These are phyloP conservation scores for Metrosideros polymorpha DNA, from an alignment of 441 rosid genomes.

Conservation along the genomic window DNA sequence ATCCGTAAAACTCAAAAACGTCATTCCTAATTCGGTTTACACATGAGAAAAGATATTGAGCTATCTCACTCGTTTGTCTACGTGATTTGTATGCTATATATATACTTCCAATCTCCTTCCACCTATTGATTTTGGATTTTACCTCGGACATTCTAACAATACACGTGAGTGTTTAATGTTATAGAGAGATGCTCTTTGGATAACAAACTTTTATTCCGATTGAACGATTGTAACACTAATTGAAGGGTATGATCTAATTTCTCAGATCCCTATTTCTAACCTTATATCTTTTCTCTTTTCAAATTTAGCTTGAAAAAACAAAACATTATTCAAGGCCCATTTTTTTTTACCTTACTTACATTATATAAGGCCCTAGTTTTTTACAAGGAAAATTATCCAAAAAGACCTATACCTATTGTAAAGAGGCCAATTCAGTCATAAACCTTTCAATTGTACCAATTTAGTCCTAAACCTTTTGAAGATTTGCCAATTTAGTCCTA, in stretches of 20 bases:
- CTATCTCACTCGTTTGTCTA: not conserved
- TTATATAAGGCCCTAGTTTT: not conserved
- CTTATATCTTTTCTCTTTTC: not conserved
- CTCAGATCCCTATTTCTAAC: not conserved
- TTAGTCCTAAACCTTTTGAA: too few species aligned
- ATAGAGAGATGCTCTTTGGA: not conserved
- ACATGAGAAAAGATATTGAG: not conserved
- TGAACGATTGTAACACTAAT: not conserved
- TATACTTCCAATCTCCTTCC: not conserved
- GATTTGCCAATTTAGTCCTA: not conserved
- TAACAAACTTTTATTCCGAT: not conserved
- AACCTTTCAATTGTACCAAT: too few species aligned
- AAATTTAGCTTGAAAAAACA: not conserved
- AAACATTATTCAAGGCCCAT: not conserved
- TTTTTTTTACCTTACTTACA: not conserved
- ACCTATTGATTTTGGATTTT: not conserved
- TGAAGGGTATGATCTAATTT: not conserved
- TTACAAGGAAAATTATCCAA: not conserved
- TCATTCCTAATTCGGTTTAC: not conserved
- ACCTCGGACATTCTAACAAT: not conserved
- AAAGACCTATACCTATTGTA: not conserved
- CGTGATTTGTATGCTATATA: not conserved
- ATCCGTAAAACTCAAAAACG: not conserved
- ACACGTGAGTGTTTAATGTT: not conserved
- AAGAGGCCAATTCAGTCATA: accelerated